Evolutionary conservation across 1,139 yeast genomes (phyloP), one percentile per base, ranked within the genome.

Genomic region (Saccharomyces hybrid): DNA sequence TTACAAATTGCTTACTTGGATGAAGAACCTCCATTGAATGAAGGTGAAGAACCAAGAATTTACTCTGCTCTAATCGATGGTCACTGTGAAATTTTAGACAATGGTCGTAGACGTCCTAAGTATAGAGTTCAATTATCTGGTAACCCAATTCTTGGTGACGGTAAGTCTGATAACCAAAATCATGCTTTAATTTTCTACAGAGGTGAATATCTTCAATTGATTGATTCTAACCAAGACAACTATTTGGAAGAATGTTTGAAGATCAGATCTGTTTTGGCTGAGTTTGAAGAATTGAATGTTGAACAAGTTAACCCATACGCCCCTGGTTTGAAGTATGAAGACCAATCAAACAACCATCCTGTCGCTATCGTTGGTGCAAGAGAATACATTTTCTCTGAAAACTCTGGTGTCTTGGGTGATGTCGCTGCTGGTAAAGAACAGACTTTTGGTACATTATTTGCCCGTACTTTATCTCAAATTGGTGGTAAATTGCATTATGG

Each of bases 361-460:
- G 99, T 93, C 67, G 99, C 99, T 56, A 91, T 93, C 72, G 89
- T 93, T 67, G 99, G 99, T 84, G 98, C 99, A 55, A 87, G 99
- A 79, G 99, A 93, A 77, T 93, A 93, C 76, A 93, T 93, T 77
- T 93, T 93, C 87, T 89, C 97, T 60, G 99, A 93, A 76, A 93
- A 91, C 78, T 87, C 96, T 63, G 99, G 99, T 86, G 88, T 93
- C 68, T 81, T 93, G 65, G 99, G 99, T 85, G 99, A 93, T 76
- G 95, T 93, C 73, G 99, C 99, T 67, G 99, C 99, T 63, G 99
- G 98, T 83, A 93, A 93, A 78, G 99, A 93, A 81, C 99, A 93
- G 76, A 93, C 99, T 64, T 93, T 93, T 72, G 99, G 99, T 84
- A 93, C 99, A 11, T 78, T 93, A 73, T 93, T 93, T 70, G 96